Conservation (phyloP, 257 asterid genomes). For the Verbascum thapsus region DNA sequence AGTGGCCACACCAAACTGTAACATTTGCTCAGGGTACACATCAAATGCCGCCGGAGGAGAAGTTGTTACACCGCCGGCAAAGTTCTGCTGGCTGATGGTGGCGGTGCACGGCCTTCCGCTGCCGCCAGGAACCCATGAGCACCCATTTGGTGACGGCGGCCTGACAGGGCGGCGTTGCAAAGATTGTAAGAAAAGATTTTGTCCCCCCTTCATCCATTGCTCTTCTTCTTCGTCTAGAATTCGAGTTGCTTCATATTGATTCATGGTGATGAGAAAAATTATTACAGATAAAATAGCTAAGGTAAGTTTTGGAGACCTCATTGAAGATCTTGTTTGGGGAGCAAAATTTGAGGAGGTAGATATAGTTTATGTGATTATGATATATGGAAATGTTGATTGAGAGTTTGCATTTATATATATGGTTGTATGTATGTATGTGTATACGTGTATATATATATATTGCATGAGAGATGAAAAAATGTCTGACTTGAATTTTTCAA, state of each 20-base stretch:
- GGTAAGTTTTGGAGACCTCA: slow-evolving; percentile 25
- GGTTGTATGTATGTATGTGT: neutral
- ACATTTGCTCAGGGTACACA: slow-evolving; percentile 33
- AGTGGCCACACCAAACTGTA: slow-evolving; percentile 38
- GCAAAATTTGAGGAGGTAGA: no score
- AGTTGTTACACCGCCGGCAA: slow-evolving; percentile 29
- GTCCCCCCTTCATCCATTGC: slow-evolving; percentile 39
- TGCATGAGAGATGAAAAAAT: slow-evolving; percentile 25
- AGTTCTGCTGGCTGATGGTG: slow-evolving; percentile 41
- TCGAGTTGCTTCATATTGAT: slow-evolving; percentile 40
- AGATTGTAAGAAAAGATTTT: slow-evolving; percentile 32
- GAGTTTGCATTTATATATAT: no score
- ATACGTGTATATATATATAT: slow-evolving; percentile 15
- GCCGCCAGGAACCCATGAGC: slow-evolving; percentile 25
- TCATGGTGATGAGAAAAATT: slow-evolving; percentile 19
- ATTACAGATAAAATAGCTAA: slow-evolving; percentile 18
- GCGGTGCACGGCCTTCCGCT: slow-evolving; percentile 33
- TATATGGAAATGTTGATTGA: neutral
- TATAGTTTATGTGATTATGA: neutral
- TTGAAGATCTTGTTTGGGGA: neutral
- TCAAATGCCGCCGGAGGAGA: slow-evolving; percentile 28
- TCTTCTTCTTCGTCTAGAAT: slow-evolving; percentile 45
- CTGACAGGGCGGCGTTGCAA: slow-evolving; percentile 28
- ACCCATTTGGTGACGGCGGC: slow-evolving; percentile 30
- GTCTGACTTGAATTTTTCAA: slow-evolving; percentile 22